A percentile compares a stretch with the other conserved stretches of the same genome.
phyloP scores from a whole-genome alignment of 257 asterid genomes.

The Leonotis leonurus region DNA sequence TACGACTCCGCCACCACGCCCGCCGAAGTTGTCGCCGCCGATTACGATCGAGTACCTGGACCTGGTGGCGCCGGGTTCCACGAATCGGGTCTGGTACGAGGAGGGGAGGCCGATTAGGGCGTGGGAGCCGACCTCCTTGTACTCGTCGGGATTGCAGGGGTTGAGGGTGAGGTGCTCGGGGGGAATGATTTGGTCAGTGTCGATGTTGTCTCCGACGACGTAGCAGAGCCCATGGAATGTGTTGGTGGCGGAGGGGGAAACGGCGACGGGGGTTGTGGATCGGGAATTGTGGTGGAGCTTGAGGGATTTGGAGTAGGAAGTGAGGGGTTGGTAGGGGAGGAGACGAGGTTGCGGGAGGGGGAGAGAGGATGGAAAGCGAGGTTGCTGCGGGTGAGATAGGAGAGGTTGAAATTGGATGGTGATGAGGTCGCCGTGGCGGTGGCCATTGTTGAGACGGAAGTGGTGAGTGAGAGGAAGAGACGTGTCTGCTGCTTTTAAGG shows the following conservation, averaged over 20 bases:
- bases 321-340: conserved; percentile 12
- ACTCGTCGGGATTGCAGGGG: conserved; percentile 89
- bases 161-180: conserved; percentile 93
- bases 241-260: conserved; percentile 20
- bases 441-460: conserved; percentile 39
- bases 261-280: conserved; percentile 23
- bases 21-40: conserved; percentile 88
- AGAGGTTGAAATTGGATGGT: conserved; percentile 21
- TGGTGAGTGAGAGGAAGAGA: not conserved
- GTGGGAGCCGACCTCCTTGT: conserved; percentile 77
- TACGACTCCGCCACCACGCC: conserved; percentile 94
- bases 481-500: too few species aligned
- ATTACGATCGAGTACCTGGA: conserved; percentile 67
- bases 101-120: conserved; percentile 81
- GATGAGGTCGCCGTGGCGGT: conserved; percentile 36
- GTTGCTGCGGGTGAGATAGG: conserved; percentile 11
- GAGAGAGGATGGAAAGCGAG: conserved; percentile 19
- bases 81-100: conserved; percentile 52
- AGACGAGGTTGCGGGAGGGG: conserved; percentile 32
- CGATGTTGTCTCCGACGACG: conserved; percentile 82
- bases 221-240: conserved; percentile 84
- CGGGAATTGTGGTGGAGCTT: conserved; percentile 22
- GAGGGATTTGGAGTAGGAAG: conserved; percentile 26
- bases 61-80: conserved; percentile 57
- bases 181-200: conserved; percentile 95